Conservation (phyloP, 2,329 filamentous ascomycete genomes). For the Sordariomycetes sp. region DNA sequence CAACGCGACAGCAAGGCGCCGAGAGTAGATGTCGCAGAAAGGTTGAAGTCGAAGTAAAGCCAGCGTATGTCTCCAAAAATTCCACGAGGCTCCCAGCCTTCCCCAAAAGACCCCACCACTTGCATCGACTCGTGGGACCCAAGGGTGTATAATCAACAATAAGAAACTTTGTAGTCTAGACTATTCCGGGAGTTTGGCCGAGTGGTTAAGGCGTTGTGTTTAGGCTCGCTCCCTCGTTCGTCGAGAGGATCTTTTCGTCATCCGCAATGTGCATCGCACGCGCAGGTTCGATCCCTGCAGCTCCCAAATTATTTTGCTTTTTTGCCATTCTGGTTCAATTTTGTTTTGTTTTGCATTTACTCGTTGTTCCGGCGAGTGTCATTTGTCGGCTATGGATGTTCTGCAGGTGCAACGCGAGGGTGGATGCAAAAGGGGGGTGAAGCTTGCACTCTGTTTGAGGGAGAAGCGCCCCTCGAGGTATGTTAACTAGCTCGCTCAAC, state of each 20-base stretch:
- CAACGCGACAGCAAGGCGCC: too few relatives aligned
- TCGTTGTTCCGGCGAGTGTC: too few relatives aligned
- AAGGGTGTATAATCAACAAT: constrained; percentile 2
- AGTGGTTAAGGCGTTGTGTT: constrained; percentile 50
- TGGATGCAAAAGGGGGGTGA: too few relatives aligned
- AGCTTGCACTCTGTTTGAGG: too few relatives aligned
- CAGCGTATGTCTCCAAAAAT: background rate
- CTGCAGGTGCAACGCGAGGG: too few relatives aligned
- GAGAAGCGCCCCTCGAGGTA: too few relatives aligned
- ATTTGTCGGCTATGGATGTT: too few relatives aligned
- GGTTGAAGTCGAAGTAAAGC: background rate
- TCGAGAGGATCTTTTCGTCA: constrained; percentile 10
- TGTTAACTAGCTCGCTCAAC: too few relatives aligned
- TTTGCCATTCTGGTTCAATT: constrained; percentile 3
- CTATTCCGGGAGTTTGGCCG: constrained; percentile 32
- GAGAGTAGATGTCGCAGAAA: too few relatives aligned
- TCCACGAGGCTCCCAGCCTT: background rate
- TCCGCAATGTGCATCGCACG: constrained; percentile 32
- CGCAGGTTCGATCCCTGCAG: constrained; percentile 44
- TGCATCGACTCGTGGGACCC: background rate
- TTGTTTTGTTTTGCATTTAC: constrained; percentile 1
- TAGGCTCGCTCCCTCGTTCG: constrained; percentile 24
- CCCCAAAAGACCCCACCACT: too few relatives aligned
- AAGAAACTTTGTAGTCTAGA: background rate
- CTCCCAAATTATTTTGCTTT: constrained; percentile 21